phyloP scores from a whole-genome alignment of 208 protist species.

The Acanthamoeba sp. region DNA sequence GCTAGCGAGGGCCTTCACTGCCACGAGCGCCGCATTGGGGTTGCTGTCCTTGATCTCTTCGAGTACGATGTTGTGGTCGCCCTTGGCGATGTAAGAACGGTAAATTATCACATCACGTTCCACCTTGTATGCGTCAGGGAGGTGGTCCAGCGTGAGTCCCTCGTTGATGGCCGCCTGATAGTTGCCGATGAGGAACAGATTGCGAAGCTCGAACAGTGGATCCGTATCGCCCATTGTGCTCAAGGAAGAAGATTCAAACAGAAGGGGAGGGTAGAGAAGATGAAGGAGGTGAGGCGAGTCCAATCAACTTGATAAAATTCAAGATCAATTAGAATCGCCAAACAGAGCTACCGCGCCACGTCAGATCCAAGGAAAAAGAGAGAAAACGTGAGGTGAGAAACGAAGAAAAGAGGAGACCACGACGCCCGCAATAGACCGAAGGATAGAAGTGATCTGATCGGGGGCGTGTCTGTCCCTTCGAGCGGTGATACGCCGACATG shows the following conservation, averaged over 20 bases:
- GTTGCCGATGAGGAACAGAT: conserved; percentile 72
- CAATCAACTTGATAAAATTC: no score
- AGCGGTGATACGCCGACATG: no score
- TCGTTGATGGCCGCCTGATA: conserved; percentile 75
- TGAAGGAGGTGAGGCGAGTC: no score
- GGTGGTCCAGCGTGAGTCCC: conserved; percentile 66
- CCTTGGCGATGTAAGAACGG: conserved; percentile 78
- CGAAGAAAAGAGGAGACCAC: no score
- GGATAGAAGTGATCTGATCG: no score
- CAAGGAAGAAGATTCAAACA: neutral
- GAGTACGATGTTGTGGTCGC: conserved; percentile 80
- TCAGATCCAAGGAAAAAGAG: no score
- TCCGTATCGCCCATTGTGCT: conserved; percentile 48
- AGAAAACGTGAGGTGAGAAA: neutral
- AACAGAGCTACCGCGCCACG: no score
- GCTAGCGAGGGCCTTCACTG: conserved; percentile 79
- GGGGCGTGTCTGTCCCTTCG: no score
- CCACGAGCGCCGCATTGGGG: conserved; percentile 72
- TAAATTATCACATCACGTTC: conserved; percentile 74
- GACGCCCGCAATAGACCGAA: neutral
- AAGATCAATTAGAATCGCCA: no score
- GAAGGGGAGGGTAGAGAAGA: neutral
- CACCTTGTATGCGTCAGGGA: neutral
- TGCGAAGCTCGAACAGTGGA: conserved; percentile 73
- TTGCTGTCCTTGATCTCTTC: conserved; percentile 75